phyloP scores from a whole-genome alignment of 306 rosid species.

The Elaeagnus macrophylla region DNA sequence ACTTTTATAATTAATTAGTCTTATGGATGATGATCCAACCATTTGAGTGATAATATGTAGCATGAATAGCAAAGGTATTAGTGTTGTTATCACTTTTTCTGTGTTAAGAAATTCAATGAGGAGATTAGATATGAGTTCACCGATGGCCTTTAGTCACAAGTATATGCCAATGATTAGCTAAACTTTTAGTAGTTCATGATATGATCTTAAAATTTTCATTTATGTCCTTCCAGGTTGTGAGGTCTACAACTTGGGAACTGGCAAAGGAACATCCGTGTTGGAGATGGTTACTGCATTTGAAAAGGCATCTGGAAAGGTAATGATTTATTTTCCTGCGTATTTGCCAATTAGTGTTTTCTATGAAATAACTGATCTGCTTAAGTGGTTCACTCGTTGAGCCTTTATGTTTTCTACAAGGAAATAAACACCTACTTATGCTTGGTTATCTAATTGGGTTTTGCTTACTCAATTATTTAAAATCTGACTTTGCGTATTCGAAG shows the following conservation, averaged over 20 bases:
- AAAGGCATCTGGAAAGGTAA: slow-evolving; percentile 84
- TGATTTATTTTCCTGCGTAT: background rate
- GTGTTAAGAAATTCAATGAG: too few relatives aligned
- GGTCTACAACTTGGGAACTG: slow-evolving; percentile 95
- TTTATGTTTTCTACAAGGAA: background rate
- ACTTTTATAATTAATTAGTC: too few relatives aligned
- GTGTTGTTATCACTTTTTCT: too few relatives aligned
- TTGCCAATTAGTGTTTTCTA: background rate
- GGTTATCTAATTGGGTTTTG: background rate
- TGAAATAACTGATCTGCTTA: background rate
- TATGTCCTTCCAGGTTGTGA: slow-evolving; percentile 57
- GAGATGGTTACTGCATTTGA: slow-evolving; percentile 95
- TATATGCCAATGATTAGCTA: background rate
- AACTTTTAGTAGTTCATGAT: background rate
- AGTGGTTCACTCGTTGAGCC: background rate
- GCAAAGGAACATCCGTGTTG: slow-evolving; percentile 92
- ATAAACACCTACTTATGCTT: background rate
- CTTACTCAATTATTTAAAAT: too few relatives aligned
- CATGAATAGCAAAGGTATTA: too few relatives aligned
- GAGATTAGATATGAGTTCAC: too few relatives aligned
- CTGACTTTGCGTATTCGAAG: background rate
- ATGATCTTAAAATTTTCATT: background rate
- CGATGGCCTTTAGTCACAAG: background rate
- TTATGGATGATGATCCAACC: too few relatives aligned
- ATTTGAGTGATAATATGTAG: too few relatives aligned